phyloP scores from a whole-genome alignment of 1,139 yeast species.

The Pichia sp. region DNA sequence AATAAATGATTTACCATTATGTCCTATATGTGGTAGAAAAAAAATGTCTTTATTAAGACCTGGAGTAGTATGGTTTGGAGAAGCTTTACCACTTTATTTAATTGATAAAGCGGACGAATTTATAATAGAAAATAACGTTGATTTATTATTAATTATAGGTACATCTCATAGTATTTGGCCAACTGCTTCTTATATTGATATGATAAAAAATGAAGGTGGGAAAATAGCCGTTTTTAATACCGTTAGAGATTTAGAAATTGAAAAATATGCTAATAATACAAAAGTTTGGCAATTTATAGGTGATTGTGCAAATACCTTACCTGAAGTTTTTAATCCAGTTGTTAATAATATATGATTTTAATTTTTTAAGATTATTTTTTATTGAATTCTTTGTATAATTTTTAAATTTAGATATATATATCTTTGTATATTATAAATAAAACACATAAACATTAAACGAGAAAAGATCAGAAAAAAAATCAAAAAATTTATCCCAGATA shows the following conservation, averaged over 20 bases:
- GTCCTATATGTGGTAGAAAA: constrained; percentile 53
- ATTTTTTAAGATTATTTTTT: background rate
- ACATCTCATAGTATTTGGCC: constrained; percentile 87
- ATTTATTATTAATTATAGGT: constrained; percentile 74
- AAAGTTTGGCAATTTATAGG: constrained; percentile 69
- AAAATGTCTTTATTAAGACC: constrained; percentile 59
- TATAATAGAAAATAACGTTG: constrained; percentile 52
- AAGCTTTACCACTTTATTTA: constrained; percentile 58
- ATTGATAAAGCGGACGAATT: constrained; percentile 68
- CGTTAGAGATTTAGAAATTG: constrained; percentile 41
- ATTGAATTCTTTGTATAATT: no score
- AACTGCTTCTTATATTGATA: constrained; percentile 82
- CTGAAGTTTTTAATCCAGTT: constrained; percentile 56
- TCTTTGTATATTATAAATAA: no score
- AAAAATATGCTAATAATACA: constrained; percentile 29
- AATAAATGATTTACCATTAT: constrained; percentile 53
- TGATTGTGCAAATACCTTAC: constrained; percentile 70
- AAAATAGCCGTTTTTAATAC: constrained; percentile 80
- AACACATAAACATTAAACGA: no score
- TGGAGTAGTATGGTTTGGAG: constrained; percentile 94
- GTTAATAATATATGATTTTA: constrained; percentile 25
- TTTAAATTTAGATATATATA: no score
- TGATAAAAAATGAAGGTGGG: constrained; percentile 68
- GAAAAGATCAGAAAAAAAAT: no score
- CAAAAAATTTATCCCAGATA: constrained; percentile 54